Percentiles rank a stretch among this genome's conserved stretches.
Conservation (phyloP, 371 early-diverging fungal genomes). For the Syncephalastrum sp. region DNA sequence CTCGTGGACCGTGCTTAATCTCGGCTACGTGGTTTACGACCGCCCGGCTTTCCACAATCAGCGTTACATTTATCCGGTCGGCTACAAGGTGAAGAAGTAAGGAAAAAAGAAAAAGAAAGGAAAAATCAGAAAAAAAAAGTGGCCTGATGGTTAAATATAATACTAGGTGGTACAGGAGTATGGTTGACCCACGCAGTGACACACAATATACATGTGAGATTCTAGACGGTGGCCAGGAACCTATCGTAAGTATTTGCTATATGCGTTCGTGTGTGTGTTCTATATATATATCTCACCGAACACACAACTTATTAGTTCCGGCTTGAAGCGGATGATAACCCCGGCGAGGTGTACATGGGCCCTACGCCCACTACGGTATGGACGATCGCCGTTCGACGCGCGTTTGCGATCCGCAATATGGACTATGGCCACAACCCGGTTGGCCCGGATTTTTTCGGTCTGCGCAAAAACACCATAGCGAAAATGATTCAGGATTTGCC, state of each 20-base stretch:
- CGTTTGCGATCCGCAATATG: conserved; percentile 71
- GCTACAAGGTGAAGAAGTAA: conserved; percentile 70
- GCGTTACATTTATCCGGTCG: conserved; percentile 90
- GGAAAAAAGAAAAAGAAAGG: conserved; percentile 4
- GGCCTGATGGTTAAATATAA: conserved; percentile 1
- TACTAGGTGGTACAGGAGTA: conserved; percentile 71
- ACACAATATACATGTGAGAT: conserved; percentile 81
- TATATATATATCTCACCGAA: conserved; percentile 4
- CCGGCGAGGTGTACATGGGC: conserved; percentile 30
- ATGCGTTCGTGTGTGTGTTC: neutral
- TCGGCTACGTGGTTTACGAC: conserved; percentile 75
- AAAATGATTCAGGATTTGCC: conserved; percentile 92
- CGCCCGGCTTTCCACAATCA: conserved; percentile 83
- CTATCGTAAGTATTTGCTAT: conserved; percentile 32
- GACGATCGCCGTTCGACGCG: conserved; percentile 50
- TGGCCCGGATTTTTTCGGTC: conserved; percentile 92
- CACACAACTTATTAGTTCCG: conserved; percentile 6
- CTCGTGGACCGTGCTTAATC: conserved; percentile 66
- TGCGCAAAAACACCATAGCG: conserved; percentile 84
- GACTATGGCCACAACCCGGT: conserved; percentile 83
- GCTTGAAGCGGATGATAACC: conserved; percentile 49
- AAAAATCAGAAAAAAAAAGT: neutral
- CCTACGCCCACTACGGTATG: conserved; percentile 56
- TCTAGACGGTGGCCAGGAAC: conserved; percentile 80
- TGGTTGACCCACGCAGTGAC: conserved; percentile 66